Percentiles rank a stretch among this genome's conserved stretches.
phyloP scores from a whole-genome alignment of 192 early-diverging fungal species.

The Physocladia obscura region DNA sequence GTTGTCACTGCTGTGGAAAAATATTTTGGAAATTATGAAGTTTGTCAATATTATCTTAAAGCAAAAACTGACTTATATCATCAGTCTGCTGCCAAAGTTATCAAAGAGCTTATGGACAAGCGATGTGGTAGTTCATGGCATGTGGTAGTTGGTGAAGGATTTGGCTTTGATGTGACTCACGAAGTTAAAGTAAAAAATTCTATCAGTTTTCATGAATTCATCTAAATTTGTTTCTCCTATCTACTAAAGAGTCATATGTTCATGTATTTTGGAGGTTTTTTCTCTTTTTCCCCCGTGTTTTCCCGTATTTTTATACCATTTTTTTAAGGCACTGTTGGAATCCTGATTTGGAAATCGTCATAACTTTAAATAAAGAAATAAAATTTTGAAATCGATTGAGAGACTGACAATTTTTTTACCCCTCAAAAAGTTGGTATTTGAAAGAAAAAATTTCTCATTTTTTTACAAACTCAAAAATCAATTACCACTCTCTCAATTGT shows the following conservation, averaged over 20 bases:
- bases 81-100: constrained; percentile 56
- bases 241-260: constrained; percentile 59
- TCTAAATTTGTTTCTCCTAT: no score
- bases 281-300: background rate
- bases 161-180: constrained; percentile 64
- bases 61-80: background rate
- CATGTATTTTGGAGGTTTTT: constrained; percentile 61
- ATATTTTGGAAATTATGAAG: constrained; percentile 62
- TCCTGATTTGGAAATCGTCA: constrained; percentile 54
- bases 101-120: constrained; percentile 66
- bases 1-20: constrained; percentile 61
- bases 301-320: background rate
- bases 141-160: constrained; percentile 63
- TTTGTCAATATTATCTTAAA: constrained; percentile 12
- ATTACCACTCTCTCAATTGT: no score
- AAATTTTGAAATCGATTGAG: no score
- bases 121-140: constrained; percentile 63
- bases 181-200: no score
- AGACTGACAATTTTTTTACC: no score
- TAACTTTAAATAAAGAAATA: constrained; percentile 25
- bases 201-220: no score
- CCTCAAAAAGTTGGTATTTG: no score
- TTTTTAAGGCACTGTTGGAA: constrained; percentile 33
- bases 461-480: background rate
- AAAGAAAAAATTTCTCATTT: background rate